phyloP scores from a whole-genome alignment of 2,329 filamentous ascomycete genomes.

The Aspergillus sp. region DNA sequence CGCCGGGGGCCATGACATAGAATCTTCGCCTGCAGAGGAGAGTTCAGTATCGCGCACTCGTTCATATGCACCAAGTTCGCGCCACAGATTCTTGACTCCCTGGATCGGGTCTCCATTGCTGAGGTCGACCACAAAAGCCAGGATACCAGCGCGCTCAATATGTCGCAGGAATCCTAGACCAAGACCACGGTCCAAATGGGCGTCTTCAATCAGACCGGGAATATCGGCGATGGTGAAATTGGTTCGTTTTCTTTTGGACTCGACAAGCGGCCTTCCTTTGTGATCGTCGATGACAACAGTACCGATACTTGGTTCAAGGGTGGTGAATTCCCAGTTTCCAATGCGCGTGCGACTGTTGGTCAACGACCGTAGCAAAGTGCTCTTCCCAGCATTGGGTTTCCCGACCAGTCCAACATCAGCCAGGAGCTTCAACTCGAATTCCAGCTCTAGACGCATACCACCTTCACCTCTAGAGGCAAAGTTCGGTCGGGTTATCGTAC shows the following conservation, averaged over 20 bases:
- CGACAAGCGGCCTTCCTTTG: slow-evolving; percentile 63
- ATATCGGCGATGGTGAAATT: slow-evolving; percentile 95
- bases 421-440: slow-evolving; percentile 89
- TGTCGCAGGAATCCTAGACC: slow-evolving; percentile 90
- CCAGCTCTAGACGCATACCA: slow-evolving; percentile 71
- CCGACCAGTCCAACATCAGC: slow-evolving; percentile 94
- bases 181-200: slow-evolving; percentile 85
- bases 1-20: slow-evolving; percentile 44
- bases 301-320: slow-evolving; percentile 88
- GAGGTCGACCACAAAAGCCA: slow-evolving; percentile 91
- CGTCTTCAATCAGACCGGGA: slow-evolving; percentile 85
- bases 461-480: slow-evolving; percentile 84
- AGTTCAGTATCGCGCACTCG: slow-evolving; percentile 69
- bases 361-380: slow-evolving; percentile 79
- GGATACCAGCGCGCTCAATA: slow-evolving; percentile 85
- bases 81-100: slow-evolving; percentile 79
- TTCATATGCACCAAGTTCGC: slow-evolving; percentile 84
- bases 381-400: slow-evolving; percentile 93
- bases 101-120: slow-evolving; percentile 71
- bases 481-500: slow-evolving; percentile 68
- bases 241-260: slow-evolving; percentile 55
- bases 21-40: slow-evolving; percentile 59
- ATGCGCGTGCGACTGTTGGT: slow-evolving; percentile 85
- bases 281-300: slow-evolving; percentile 90
- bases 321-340: slow-evolving; percentile 96